These are phyloP conservation scores for Penicillium parvum DNA, from an alignment of 495 filamentous ascomycete species.

Conservation along the genomic window DNA sequence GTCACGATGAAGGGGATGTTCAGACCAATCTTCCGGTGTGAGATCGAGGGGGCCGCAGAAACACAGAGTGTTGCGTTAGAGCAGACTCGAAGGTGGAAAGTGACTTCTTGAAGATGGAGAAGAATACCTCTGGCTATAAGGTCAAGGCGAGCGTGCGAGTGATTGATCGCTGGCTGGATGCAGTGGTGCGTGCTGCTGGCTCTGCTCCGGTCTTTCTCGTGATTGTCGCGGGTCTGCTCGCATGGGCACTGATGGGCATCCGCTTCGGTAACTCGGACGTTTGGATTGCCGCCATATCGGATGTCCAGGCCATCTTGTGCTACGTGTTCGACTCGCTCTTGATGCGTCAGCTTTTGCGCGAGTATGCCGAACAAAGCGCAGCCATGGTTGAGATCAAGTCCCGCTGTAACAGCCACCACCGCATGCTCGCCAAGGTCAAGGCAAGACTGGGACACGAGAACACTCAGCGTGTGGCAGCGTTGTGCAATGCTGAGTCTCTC, in stretches of 20 bases:
- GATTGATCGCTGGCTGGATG: slow-evolving; percentile 33
- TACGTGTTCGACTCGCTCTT: slow-evolving; percentile 38
- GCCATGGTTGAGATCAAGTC: slow-evolving; percentile 28
- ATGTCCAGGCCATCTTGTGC: slow-evolving; percentile 33
- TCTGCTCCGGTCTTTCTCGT: slow-evolving; percentile 25
- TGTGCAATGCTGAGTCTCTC: slow-evolving; percentile 5
- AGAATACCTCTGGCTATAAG: slow-evolving; percentile 16
- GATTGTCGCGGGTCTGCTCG: slow-evolving; percentile 21
- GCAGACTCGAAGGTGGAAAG: slow-evolving; percentile 1
- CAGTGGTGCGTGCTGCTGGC: slow-evolving; percentile 22
- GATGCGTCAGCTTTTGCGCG: slow-evolving; percentile 35
- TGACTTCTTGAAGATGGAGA: neutral
- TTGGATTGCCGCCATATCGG: slow-evolving; percentile 36
- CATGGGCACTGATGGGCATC: slow-evolving; percentile 29
- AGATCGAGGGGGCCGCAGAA: slow-evolving; percentile 18
- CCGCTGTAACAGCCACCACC: slow-evolving; percentile 23
- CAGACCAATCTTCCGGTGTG: slow-evolving; percentile 12
- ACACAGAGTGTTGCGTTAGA: slow-evolving; percentile 12
- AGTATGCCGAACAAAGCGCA: slow-evolving; percentile 20
- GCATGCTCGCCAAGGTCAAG: slow-evolving; percentile 25
- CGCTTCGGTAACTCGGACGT: slow-evolving; percentile 23
- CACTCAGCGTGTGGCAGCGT: slow-evolving; percentile 2
- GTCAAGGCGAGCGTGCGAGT: slow-evolving; percentile 13
- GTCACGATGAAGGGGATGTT: slow-evolving; percentile 8
- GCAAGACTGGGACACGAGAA: slow-evolving; percentile 13